These are phyloP conservation scores for Poronia punctata DNA, from an alignment of 495 filamentous ascomycete genomes.

Conservation along the genomic window DNA sequence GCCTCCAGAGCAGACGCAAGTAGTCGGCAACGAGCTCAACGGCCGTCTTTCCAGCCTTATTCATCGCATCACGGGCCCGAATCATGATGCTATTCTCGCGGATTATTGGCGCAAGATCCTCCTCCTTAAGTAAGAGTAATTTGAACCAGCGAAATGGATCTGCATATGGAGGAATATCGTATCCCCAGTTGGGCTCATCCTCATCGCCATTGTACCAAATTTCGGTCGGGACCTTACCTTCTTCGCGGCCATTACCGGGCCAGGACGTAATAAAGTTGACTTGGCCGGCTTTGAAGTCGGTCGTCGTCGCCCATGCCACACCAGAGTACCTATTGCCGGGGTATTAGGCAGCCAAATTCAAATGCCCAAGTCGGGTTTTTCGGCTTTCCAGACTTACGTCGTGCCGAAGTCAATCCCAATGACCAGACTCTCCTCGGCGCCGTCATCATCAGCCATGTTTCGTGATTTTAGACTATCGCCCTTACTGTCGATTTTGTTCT, in stretches of 20 bases:
- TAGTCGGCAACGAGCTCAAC: slow-evolving; percentile 13
- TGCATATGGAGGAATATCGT: slow-evolving; percentile 11
- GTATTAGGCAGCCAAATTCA: too few relatives aligned
- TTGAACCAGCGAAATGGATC: slow-evolving; percentile 26
- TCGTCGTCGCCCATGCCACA: slow-evolving; percentile 17
- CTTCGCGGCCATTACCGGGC: slow-evolving; percentile 13
- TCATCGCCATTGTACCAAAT: slow-evolving; percentile 13
- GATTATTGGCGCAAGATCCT: slow-evolving; percentile 14
- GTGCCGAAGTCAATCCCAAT: slow-evolving; percentile 27
- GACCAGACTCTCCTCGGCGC: slow-evolving; percentile 3
- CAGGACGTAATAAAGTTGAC: slow-evolving; percentile 18
- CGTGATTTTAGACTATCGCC: not conserved
- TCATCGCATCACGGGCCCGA: not conserved
- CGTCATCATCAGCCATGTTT: not conserved
- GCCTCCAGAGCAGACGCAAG: slow-evolving; percentile 16
- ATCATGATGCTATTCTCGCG: slow-evolving; percentile 2
- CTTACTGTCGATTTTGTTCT: too few relatives aligned
- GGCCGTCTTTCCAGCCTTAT: slow-evolving; percentile 4
- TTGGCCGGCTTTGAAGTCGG: slow-evolving; percentile 8
- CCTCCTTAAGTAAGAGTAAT: slow-evolving; percentile 16
- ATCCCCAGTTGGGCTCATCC: slow-evolving; percentile 16
- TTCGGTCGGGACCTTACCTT: slow-evolving; percentile 19
- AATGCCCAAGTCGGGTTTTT: not conserved
- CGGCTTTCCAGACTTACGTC: slow-evolving; percentile 11
- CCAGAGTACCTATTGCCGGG: slow-evolving; percentile 17